Base-by-base conservation (phyloP, 352 stramenopile species). In the Aphanomyces euteiches region DNA sequence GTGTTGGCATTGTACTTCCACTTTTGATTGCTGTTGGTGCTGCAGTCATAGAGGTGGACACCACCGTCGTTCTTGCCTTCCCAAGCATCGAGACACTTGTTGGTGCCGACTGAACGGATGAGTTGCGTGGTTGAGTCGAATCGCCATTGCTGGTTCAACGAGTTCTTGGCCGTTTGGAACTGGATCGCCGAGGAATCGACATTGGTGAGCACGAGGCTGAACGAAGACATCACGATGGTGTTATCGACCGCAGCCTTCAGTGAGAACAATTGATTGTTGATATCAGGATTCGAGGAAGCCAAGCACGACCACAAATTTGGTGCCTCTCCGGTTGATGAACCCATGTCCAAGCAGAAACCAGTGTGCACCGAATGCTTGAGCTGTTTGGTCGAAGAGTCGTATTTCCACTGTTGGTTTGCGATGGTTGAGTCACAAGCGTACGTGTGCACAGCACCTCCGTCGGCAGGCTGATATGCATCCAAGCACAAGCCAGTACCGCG, bases 351-450 rank as follows among this genome's bases (percentile, higher is more conserved):
- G 43, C 84, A 91, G 56, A 90, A 80, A 19, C 74, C 75, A 34
- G 67, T 61, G 72, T 88, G 75, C 13, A 56, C 79, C 2, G 57
- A 72, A 48, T 89, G 79, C 40, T 73, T 75, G 0, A 90, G 65
- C 66, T 78, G 72, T 0, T 76, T 74, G 1, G 83, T 85, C 2
- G 71, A 34, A 34, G 75, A 68, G n/a, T 90, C 77, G 56, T 77
- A 85, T 38, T 53, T 74, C 81, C 81, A 90, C 60, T 87, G 87
- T 72, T 90, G 83, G 73, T 90, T 89, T 15, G 17, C 34, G 63
- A 87, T 78, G 17, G 71, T 67, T 28, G 84, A 77, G 17, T 85
- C 73, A 58, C 83, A 90, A 21, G 69, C 72, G 66, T 80, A 89
- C 37, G 84, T 73, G 53, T 84, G 81, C 19, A 90, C 84, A 17